A percentile compares a stretch with the other conserved stretches of the same genome.
Conservation (phyloP, 371 early-diverging fungal genomes). For the Zopfochytrium polystomum region DNA sequence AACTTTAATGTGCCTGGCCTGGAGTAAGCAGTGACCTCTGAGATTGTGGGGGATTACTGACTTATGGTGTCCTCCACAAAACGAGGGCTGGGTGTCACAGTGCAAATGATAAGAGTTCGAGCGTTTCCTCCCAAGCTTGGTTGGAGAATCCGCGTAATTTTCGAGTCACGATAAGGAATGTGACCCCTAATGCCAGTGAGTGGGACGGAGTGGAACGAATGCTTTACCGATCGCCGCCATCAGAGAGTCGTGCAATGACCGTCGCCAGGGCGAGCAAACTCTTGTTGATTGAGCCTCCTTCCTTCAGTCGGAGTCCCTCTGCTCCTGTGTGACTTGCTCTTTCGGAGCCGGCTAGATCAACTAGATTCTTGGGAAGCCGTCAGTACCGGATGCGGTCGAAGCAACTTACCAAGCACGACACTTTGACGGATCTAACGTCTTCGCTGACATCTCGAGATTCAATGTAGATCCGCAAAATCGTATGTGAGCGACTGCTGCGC, state of each 20-base stretch:
- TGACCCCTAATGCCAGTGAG: slow-evolving; percentile 24
- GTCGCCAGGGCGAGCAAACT: slow-evolving; percentile 56
- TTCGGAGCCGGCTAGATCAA: slow-evolving; percentile 74
- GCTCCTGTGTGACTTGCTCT: slow-evolving; percentile 56
- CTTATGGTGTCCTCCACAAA: slow-evolving; percentile 59
- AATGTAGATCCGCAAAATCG: slow-evolving; percentile 51
- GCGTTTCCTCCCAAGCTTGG: slow-evolving; percentile 72
- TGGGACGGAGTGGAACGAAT: not conserved
- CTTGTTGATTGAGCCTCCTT: slow-evolving; percentile 66
- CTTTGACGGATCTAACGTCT: not conserved
- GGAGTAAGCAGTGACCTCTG: not conserved
- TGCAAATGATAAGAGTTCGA: slow-evolving; percentile 67
- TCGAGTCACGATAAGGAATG: slow-evolving; percentile 65
- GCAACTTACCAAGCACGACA: slow-evolving; percentile 18
- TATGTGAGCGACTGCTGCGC: slow-evolving; percentile 53
- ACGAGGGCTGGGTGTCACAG: slow-evolving; percentile 55
- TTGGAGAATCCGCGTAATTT: slow-evolving; percentile 70
- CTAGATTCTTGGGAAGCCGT: slow-evolving; percentile 43
- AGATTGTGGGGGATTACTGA: not conserved
- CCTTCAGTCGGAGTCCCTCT: slow-evolving; percentile 59
- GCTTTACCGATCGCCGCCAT: slow-evolving; percentile 28
- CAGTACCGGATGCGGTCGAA: not conserved
- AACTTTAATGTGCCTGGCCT: slow-evolving; percentile 64
- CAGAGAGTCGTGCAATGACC: slow-evolving; percentile 52
- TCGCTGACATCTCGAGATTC: slow-evolving; percentile 15